A percentile compares a stretch with the other conserved stretches of the same genome.
Conservation (phyloP, 2,329 filamentous ascomycete species). For the Helotiales sp. region DNA sequence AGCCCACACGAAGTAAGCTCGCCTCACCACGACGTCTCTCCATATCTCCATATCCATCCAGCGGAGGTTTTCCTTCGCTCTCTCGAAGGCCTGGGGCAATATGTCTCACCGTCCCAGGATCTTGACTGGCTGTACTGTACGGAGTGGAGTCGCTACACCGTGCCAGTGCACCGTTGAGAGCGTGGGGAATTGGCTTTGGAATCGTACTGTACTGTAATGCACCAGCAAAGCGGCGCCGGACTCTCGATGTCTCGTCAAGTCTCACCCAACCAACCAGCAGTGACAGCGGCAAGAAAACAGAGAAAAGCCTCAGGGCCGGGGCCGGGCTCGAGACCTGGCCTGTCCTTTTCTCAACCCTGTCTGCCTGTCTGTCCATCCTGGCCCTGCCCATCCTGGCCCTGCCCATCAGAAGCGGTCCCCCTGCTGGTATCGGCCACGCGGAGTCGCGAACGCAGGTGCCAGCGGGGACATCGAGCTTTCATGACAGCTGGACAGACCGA, state of each 20-base stretch:
- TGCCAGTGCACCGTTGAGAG: not conserved
- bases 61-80: not conserved
- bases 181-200: not conserved
- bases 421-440: conserved; percentile 3
- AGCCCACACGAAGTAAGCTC: not conserved
- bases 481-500: no score
- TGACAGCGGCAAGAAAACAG: not conserved
- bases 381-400: no score
- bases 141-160: no score
- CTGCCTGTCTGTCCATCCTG: not conserved
- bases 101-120: not conserved
- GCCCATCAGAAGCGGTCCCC: no score
- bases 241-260: not conserved
- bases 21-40: no score
- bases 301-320: no score
- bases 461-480: conserved; percentile 5
- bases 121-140: not conserved
- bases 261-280: not conserved
- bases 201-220: no score
- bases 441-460: conserved; percentile 11
- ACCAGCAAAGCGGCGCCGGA: not conserved
- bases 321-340: not conserved
- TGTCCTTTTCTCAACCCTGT: not conserved
- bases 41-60: not conserved
- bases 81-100: not conserved